A percentile compares a stretch with the other conserved stretches of the same genome.
Evolutionary conservation across 2,329 filamentous ascomycete genomes (phyloP).

Genomic region (Stagonosporopsis vannaccii): DNA sequence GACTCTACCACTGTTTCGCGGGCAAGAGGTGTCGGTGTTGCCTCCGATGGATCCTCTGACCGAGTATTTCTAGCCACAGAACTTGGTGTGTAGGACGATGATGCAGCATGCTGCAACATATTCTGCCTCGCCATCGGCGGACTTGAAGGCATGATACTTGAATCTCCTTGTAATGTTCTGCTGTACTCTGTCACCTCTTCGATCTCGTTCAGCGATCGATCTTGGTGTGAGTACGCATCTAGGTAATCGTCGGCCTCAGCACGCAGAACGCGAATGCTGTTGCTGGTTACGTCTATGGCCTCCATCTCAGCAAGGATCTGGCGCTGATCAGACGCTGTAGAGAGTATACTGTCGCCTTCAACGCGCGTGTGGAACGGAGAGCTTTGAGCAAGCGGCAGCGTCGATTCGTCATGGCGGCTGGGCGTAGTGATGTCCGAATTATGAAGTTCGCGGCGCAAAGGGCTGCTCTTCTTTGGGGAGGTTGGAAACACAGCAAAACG

Average conservation of each 20-base stretch:
- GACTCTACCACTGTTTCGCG: constrained; percentile 3
- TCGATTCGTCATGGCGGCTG: constrained; percentile 38
- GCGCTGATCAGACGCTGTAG: constrained; percentile 40
- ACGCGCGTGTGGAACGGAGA: constrained; percentile 45
- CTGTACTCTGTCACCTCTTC: constrained; percentile 47
- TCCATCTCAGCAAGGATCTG: constrained; percentile 44
- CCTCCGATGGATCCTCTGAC: constrained; percentile 3
- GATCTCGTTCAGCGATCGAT: constrained; percentile 42
- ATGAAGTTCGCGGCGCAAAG: constrained; percentile 41
- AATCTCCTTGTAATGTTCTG: constrained; percentile 26
- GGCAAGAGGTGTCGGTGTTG: constrained; percentile 23
- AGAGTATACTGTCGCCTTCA: constrained; percentile 35
- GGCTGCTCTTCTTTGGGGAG: constrained; percentile 46
- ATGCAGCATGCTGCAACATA: constrained; percentile 28
- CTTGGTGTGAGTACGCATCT: constrained; percentile 43
- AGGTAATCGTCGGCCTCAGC: constrained; percentile 45
- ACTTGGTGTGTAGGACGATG: constrained; percentile 20
- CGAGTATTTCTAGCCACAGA: constrained; percentile 2
- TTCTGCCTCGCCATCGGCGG: constrained; percentile 29
- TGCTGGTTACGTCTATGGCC: constrained; percentile 30
- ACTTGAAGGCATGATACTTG: constrained; percentile 30
- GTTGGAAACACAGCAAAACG: constrained; percentile 34
- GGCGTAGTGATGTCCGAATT: constrained; percentile 35
- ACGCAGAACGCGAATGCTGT: constrained; percentile 41
- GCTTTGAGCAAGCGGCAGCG: constrained; percentile 39